Evolutionary conservation across 2,329 filamentous ascomycete genomes (phyloP), one percentile per base, ranked within the genome.

Genomic region (Aspergillus hiratsukae): DNA sequence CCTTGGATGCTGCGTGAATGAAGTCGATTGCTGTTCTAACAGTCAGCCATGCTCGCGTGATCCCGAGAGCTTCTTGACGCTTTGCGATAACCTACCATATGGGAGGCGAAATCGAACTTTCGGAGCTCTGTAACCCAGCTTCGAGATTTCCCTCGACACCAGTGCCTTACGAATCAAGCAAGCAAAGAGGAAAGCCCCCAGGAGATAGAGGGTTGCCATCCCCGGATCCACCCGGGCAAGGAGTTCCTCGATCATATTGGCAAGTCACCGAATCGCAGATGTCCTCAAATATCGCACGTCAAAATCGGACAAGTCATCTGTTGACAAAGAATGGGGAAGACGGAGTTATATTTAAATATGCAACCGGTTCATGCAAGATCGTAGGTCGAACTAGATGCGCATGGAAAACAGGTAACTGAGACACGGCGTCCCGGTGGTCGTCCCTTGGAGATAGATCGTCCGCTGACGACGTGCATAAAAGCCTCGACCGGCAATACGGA

Each of bases 21-120:
- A 90, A 77, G 61, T 89, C 87, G 45, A 92, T 61, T 49, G 87
- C 88, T 87, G 58, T 11, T n/a, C 14, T 9, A 46, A 35, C 49
- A n/a, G 50, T 64, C 43, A 65, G 58, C 28, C 37, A 19, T 40
- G 35, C 41, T 49, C 45, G 35, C 14, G 14, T 37, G 14, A 37
- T 14, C 25, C 11, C 6, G 23, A 11, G 14, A n/a, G 17, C 25
- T 11, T 14, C 9, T 14, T 10, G 37, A 35, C 31, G 41, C n/a
- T 29, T 21, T 10, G 14, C 17, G 17, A 19, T 19, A n/a, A 63
- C 69, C 43, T 57, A 73, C 72, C 72, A 48, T 75, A 69, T 37
- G 75, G 75, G 37, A 76, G 64, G 52, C 62, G 68, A 28, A 70
- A 70, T 6, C 52, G 59, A 17, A 75, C 60, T 31, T 61, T 64